Percentiles rank a stretch among this genome's conserved stretches.
phyloP scores from a whole-genome alignment of 192 early-diverging fungal genomes.

The Coemansia sp. region DNA sequence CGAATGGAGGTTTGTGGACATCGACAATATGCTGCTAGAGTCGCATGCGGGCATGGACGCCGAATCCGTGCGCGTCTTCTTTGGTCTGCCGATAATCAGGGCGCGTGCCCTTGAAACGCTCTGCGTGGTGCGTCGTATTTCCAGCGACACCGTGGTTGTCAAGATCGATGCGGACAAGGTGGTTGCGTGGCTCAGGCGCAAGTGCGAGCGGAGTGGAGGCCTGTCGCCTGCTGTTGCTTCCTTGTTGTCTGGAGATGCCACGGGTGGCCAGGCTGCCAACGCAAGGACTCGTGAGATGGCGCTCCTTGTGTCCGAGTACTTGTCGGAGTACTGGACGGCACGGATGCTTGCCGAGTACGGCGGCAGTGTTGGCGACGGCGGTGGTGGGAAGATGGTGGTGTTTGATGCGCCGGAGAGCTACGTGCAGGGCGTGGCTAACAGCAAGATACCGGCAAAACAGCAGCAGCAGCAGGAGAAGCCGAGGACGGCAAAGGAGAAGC shows the following conservation, averaged over 20 bases:
- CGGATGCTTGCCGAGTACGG: slow-evolving; percentile 28
- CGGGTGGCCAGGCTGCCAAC: slow-evolving; percentile 7
- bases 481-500: slow-evolving; percentile 47
- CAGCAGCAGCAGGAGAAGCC: slow-evolving; percentile 20
- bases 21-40: slow-evolving; percentile 31
- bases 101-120: slow-evolving; percentile 21
- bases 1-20: slow-evolving; percentile 38
- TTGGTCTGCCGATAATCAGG: slow-evolving; percentile 9
- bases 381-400: slow-evolving; percentile 15
- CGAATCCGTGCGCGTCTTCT: slow-evolving; percentile 10
- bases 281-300: slow-evolving; percentile 36
- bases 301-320: slow-evolving; percentile 42
- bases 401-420: slow-evolving; percentile 44
- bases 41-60: slow-evolving; percentile 26
- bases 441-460: background rate
- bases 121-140: slow-evolving; percentile 24
- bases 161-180: slow-evolving; percentile 23
- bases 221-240: slow-evolving; percentile 10
- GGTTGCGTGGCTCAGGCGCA: slow-evolving; percentile 38
- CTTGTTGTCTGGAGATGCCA: background rate
- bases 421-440: slow-evolving; percentile 24
- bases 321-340: slow-evolving; percentile 26
- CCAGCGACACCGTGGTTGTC: slow-evolving; percentile 20
- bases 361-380: slow-evolving; percentile 18
- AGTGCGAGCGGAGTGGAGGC: slow-evolving; percentile 19